Base-by-base conservation (phyloP, 768 basidiomycete species). In the Melanogaster broomeanus region DNA sequence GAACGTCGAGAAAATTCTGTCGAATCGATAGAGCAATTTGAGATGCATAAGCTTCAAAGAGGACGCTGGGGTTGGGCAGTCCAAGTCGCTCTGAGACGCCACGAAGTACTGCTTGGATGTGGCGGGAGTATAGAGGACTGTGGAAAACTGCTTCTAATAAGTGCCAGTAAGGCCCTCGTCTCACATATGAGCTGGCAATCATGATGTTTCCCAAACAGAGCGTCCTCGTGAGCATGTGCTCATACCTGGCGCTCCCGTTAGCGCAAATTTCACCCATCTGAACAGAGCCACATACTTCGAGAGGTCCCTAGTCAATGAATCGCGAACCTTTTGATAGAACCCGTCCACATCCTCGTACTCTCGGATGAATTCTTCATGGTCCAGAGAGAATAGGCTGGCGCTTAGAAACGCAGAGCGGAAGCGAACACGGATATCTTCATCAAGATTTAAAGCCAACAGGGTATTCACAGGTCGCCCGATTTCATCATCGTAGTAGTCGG, bases 151-250 rank as follows among this genome's bases (percentile, higher is more conserved):
- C 80, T 65, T 95, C 93, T 52, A 98, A 72, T 43, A 98, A 65
- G 67, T 96, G 88, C 84, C 88, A 94, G 63, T 96, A 93, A 2
- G 93, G 80, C 4, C 85, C 88, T 15, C 91, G 83, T 24, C 95
- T 79, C 19, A 88, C 80, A 2, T 80, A 78, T 1, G 91, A 87
- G 61, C 85, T 88, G 16, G 83, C 79, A 35, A 97, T 78, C 79
- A 91, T 85, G 56, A 87, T 80, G 68, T 91, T 93, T 24, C 83
- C 87, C 13, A 89, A 73, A 18, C 77, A 82, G 25, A 93, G 74
- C 25, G 85, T 76, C 37, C 86, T 82, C 11, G 87, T 92, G 46
- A 89, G 72, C 75, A 90, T 89, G 33, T 74, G 71, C 64, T 97
- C 93, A 57, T 81, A 85, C 48, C 90, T 92, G 50, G 45, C 38